phyloP scores from a whole-genome alignment of 2,329 filamentous ascomycete genomes.

The Pestalotiopsis sp. region DNA sequence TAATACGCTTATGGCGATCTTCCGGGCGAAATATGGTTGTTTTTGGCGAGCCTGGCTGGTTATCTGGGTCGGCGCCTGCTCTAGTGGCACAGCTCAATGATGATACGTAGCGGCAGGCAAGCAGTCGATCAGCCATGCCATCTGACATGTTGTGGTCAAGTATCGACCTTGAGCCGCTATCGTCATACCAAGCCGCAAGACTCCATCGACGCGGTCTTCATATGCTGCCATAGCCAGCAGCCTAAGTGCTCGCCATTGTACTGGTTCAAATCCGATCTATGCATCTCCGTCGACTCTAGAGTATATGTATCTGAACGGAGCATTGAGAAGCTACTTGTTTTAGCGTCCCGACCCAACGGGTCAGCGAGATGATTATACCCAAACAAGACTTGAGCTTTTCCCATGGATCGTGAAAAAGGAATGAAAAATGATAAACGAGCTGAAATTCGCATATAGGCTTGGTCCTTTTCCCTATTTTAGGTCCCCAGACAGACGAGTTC shows the following conservation, averaged over 20 bases:
- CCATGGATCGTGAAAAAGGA: background rate
- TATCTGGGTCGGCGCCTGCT: background rate
- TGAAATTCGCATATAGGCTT: background rate
- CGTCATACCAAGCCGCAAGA: background rate
- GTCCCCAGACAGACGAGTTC: too few species aligned
- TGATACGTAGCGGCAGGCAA: background rate
- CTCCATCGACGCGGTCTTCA: background rate
- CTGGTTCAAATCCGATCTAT: background rate
- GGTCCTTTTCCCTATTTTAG: background rate
- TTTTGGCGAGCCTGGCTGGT: background rate
- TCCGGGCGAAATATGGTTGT: background rate
- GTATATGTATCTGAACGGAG: too few species aligned
- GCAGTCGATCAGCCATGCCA: background rate
- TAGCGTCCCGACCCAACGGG: slow-evolving; percentile 1
- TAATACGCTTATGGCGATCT: background rate
- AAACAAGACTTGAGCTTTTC: background rate
- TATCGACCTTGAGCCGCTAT: background rate
- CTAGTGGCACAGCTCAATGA: background rate
- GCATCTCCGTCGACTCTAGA: too few species aligned
- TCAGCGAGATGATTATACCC: background rate
- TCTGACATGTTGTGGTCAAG: background rate
- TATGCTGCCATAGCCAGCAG: background rate
- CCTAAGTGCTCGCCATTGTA: background rate
- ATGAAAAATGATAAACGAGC: background rate
- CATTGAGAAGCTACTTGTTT: background rate